Conservation (phyloP, 257 asterid genomes). For the Solanum commersonii region DNA sequence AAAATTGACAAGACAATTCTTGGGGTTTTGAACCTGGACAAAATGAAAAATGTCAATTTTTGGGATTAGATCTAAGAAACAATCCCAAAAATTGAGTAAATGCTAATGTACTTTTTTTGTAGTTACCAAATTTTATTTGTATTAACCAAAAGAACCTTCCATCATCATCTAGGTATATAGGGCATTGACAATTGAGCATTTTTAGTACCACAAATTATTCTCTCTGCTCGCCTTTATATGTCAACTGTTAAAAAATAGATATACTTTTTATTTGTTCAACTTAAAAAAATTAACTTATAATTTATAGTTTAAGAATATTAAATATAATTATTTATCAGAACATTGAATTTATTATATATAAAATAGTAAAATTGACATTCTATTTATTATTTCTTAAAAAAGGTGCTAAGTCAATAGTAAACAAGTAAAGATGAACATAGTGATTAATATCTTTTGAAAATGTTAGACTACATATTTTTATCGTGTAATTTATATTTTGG, state of each 20-base stretch:
- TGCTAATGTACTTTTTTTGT: not conserved
- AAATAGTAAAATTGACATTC: no score
- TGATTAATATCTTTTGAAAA: not conserved
- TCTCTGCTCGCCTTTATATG: no score
- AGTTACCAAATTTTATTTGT: not conserved
- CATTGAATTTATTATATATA: no score
- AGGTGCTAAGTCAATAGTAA: no score
- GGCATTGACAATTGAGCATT: not conserved
- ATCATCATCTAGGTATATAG: not conserved
- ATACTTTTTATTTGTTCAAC: no score
- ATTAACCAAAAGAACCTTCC: not conserved
- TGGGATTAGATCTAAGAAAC: not conserved
- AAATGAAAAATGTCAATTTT: not conserved
- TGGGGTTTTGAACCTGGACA: not conserved
- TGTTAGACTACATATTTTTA: not conserved
- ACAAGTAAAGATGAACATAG: no score
- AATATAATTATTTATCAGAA: no score
- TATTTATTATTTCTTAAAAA: no score
- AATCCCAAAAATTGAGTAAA: not conserved
- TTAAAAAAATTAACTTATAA: no score
- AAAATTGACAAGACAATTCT: not conserved
- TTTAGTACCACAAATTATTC: not conserved
- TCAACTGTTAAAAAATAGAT: no score
- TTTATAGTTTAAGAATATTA: no score
- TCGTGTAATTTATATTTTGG: not conserved